Evolutionary conservation across 148 eudicot genomes (phyloP).

Genomic region (Amaranthus palmeri): DNA sequence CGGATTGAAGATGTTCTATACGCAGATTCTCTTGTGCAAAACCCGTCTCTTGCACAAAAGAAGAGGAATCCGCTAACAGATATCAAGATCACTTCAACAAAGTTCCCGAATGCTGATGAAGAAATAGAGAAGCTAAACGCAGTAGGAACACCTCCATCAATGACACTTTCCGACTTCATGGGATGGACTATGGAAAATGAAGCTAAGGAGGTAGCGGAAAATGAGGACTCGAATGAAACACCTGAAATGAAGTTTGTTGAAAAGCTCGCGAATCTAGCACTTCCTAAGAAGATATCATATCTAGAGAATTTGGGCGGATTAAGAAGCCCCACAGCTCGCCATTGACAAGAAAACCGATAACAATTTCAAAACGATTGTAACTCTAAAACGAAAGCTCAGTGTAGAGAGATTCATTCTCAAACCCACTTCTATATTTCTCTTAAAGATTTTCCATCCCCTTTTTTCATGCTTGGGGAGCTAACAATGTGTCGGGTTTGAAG

Average conservation of each 20-base stretch:
- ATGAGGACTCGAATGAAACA: slow-evolving; percentile 30
- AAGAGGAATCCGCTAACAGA: slow-evolving; percentile 31
- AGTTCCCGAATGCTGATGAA: slow-evolving; percentile 40
- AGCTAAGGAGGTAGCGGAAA: slow-evolving; percentile 28
- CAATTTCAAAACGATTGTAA: slow-evolving; percentile 15
- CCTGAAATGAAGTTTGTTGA: slow-evolving; percentile 18
- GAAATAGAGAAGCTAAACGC: slow-evolving; percentile 55
- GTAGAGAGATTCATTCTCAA: slow-evolving; percentile 23
- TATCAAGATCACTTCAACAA: slow-evolving; percentile 25
- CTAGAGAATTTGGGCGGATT: slow-evolving; percentile 55
- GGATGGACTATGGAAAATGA: slow-evolving; percentile 50
- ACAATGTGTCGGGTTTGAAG: slow-evolving; percentile 17
- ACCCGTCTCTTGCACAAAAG: slow-evolving; percentile 40
- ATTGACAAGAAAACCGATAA: slow-evolving; percentile 28
- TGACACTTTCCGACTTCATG: slow-evolving; percentile 75
- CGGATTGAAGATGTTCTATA: slow-evolving; percentile 71
- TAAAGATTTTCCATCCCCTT: slow-evolving; percentile 11
- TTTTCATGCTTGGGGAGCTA: slow-evolving; percentile 21
- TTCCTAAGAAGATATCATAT: slow-evolving; percentile 51
- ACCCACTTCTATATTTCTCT: slow-evolving; percentile 7
- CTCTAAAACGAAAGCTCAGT: slow-evolving; percentile 10
- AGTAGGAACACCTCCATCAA: slow-evolving; percentile 47
- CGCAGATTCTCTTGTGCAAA: slow-evolving; percentile 48
- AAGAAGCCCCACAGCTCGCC: slow-evolving; percentile 68
- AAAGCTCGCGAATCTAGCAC: slow-evolving; percentile 33